A percentile compares a stretch with the other conserved stretches of the same genome.
Conservation (phyloP, 306 rosid genomes). For the Inga leiocalycina region DNA sequence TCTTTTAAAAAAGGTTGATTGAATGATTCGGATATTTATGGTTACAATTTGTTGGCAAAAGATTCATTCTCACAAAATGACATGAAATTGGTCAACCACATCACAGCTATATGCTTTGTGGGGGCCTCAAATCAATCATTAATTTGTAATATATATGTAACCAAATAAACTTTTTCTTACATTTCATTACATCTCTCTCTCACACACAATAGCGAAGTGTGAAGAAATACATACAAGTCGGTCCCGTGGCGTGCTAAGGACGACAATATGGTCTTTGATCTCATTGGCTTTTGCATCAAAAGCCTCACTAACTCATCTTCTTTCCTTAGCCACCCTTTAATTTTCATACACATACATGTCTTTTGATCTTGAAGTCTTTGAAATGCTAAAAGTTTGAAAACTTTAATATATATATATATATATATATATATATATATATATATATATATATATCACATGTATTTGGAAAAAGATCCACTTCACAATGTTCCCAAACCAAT, state of each 20-base stretch:
- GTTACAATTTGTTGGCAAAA: conserved; percentile 7
- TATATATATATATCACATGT: neutral
- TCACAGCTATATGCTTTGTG: conserved; percentile 41
- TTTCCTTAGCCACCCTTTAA: conserved; percentile 28
- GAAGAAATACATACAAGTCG: conserved; percentile 7
- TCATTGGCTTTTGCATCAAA: conserved; percentile 40
- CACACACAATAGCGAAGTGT: neutral
- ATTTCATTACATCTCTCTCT: neutral
- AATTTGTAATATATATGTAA: conserved; percentile 45
- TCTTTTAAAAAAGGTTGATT: conserved; percentile 38
- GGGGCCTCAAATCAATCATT: conserved; percentile 54
- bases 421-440: no score
- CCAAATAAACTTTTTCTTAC: neutral
- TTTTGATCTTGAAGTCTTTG: neutral
- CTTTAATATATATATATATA: neutral
- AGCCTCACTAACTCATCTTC: conserved; percentile 30
- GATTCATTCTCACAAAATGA: conserved; percentile 33
- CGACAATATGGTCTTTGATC: conserved; percentile 49
- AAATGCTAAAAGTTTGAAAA: neutral
- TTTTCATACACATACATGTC: neutral
- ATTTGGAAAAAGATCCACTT: no score
- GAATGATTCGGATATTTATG: conserved; percentile 6
- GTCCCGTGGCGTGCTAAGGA: conserved; percentile 65
- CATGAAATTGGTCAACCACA: conserved; percentile 34
- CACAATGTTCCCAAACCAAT: no score